Conservation (phyloP, 345 rosid genomes). For the Salix exigua region DNA sequence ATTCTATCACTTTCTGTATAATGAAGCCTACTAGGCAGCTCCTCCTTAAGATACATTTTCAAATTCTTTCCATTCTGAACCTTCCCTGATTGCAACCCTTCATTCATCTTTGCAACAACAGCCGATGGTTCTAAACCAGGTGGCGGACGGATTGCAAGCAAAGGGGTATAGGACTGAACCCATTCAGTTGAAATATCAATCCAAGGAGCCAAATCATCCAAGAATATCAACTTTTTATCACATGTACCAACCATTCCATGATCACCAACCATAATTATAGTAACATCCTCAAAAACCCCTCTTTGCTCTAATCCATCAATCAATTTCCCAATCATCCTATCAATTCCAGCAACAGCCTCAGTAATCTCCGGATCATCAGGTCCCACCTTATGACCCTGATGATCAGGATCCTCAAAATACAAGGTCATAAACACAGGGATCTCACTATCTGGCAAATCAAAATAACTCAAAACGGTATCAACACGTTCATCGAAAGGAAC, state of each 20-base stretch:
- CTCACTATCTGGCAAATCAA: slow-evolving; percentile 63
- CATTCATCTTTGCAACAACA: slow-evolving; percentile 78
- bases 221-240: slow-evolving; percentile 63
- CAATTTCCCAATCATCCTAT: slow-evolving; percentile 69
- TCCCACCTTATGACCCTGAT: slow-evolving; percentile 89
- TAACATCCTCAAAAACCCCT: slow-evolving; percentile 86
- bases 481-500: slow-evolving; percentile 87
- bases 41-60: slow-evolving; percentile 77
- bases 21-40: slow-evolving; percentile 76
- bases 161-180: slow-evolving; percentile 68
- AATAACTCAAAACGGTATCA: slow-evolving; percentile 64
- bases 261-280: slow-evolving; percentile 83
- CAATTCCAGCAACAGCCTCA: slow-evolving; percentile 70
- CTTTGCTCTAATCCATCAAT: slow-evolving; percentile 69
- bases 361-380: slow-evolving; percentile 84
- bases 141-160: slow-evolving; percentile 78
- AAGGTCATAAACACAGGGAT: slow-evolving; percentile 77
- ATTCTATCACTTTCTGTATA: slow-evolving; percentile 62
- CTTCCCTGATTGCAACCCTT: slow-evolving; percentile 62
- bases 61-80: slow-evolving; percentile 69
- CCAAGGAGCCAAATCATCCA: slow-evolving; percentile 80
- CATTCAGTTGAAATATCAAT: slow-evolving; percentile 57
- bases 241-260: slow-evolving; percentile 98
- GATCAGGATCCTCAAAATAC: slow-evolving; percentile 97
- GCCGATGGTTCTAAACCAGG: slow-evolving; percentile 34